Base-by-base conservation (phyloP, 2,329 filamentous ascomycete genomes). In the Orbilia blumenaviensis region DNA sequence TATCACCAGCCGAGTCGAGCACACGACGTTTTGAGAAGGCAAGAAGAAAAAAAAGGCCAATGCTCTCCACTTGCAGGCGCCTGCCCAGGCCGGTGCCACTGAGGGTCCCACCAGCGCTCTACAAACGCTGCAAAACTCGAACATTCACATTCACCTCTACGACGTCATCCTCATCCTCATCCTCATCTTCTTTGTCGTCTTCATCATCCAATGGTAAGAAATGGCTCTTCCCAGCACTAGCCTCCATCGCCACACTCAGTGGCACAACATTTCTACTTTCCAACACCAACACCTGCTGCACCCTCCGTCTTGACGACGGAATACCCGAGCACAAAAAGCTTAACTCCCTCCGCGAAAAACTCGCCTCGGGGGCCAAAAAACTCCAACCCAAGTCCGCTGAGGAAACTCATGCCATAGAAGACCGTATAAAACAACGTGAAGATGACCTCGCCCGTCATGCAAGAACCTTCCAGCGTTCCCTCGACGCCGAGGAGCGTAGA, bases 381-480 rank as follows among this genome's bases (percentile, higher is more conserved):
- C 52, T 75, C 16, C 41, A 58, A 50, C 71, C 71, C 9, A 75
- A 75, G 36, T 44, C 71, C 16, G 63, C 71, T 23, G 63, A 75
- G 54, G 63, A 75, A 44, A 75, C 63, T 25, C 63, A 41, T 27
- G 38, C 42, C 12, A 60, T 75, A 44, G 71, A 75, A 68, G 71
- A 68, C 8, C 71, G 71, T 21, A 68, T 75, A 9, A 42, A 48
- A 32, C 71, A 75, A 16, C 63, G 71, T n/a, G 71, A 75, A 36
- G 71, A 75, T 38, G 71, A 75, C 27, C 50, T 75, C 18, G 48
- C 36, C 21, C 58, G 71, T 21, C 71, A 75, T 60, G 71, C 71
- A 14, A 60, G 71, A 41, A 75, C 63, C 14, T 75, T 68, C 38
- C 71, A 68, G 32, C 63, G 71, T 18, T 75, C 71, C 4, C 27